These are phyloP conservation scores for Kodamaea ohmeri DNA, from an alignment of 1,139 yeast species.

Conservation along the genomic window DNA sequence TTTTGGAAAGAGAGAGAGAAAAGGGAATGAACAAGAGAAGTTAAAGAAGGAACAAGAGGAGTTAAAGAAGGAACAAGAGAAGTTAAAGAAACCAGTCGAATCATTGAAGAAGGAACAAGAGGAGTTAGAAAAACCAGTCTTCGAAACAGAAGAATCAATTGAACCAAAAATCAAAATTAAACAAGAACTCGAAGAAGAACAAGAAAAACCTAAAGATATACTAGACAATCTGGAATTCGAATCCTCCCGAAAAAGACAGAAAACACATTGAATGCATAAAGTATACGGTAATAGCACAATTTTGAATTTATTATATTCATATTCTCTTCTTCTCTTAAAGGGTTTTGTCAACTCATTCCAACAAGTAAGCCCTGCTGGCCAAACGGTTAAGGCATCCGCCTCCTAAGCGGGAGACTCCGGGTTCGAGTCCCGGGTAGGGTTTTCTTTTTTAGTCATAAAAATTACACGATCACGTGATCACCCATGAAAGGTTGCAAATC, in stretches of 20 bases:
- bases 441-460: constrained; percentile 18
- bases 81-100: constrained; percentile 1
- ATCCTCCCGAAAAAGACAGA: too few relatives aligned
- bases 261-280: too few relatives aligned
- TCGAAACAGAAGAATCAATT: neutral
- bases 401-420: constrained; percentile 96
- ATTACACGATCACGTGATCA: too few relatives aligned
- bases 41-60: constrained; percentile 1
- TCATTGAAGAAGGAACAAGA: neutral
- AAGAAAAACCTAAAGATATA: neutral
- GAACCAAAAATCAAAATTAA: neutral
- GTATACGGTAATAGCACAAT: too few relatives aligned
- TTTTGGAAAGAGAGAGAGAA: constrained; percentile 16
- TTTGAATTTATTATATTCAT: neutral
- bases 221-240: constrained; percentile 1
- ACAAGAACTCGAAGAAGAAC: neutral
- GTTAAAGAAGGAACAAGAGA: constrained; percentile 1
- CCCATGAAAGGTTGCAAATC: too few relatives aligned
- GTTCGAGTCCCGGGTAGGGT: constrained; percentile 95
- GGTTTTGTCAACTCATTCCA: neutral
- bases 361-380: constrained; percentile 69
- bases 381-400: constrained; percentile 95
- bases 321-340: neutral
- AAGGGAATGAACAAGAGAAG: neutral
- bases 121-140: neutral